These are phyloP conservation scores for Fusarium beomiforme DNA, from an alignment of 2,329 filamentous ascomycete genomes.

Conservation along the genomic window DNA sequence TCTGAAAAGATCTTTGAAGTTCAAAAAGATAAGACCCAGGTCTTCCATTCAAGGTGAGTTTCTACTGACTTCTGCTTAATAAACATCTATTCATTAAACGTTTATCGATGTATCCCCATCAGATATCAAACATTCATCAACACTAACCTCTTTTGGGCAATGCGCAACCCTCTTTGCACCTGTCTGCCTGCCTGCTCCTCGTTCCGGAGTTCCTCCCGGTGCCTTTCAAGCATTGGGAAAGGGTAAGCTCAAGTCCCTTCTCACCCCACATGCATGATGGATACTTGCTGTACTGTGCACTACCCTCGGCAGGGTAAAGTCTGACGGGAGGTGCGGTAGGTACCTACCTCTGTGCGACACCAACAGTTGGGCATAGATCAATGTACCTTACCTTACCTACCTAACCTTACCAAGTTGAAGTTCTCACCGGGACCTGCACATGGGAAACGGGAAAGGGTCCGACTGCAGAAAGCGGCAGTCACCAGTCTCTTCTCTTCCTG, in stretches of 20 bases:
- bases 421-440: not conserved
- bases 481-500: not conserved
- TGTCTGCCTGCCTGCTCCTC: too few species aligned
- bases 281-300: not conserved
- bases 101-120: not conserved
- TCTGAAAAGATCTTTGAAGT: not conserved
- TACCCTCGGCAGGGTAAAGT: slow-evolving; percentile 13
- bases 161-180: not conserved
- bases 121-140: not conserved
- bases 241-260: not conserved
- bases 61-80: not conserved
- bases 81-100: not conserved
- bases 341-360: slow-evolving; percentile 1
- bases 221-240: not conserved
- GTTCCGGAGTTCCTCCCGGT: slow-evolving; percentile 18
- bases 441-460: slow-evolving; percentile 8
- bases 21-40: not conserved
- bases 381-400: slow-evolving; percentile 1
- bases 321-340: not conserved
- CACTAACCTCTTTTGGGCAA: not conserved
- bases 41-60: too few species aligned
- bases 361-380: not conserved
- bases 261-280: slow-evolving; percentile 6
- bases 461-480: slow-evolving; percentile 26
- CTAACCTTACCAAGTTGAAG: not conserved